Conservation (phyloP, 441 rosid genomes). For the Manihot esculenta region DNA sequence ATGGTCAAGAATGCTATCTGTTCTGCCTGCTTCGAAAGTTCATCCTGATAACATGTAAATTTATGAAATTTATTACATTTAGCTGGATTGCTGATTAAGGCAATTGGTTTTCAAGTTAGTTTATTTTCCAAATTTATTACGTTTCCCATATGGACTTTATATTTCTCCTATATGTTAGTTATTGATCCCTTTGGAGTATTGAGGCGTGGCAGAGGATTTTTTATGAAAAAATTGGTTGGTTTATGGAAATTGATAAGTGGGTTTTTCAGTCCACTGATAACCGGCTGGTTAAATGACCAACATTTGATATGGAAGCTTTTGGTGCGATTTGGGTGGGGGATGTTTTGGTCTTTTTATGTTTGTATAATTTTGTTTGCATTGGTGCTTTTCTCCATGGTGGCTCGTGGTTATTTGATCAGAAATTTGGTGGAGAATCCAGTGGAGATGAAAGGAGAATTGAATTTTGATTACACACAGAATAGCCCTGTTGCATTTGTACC, state of each 20-base stretch:
- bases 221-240: conserved; percentile 24
- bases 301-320: conserved; percentile 38
- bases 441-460: conserved; percentile 51
- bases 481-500: conserved; percentile 72
- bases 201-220: conserved; percentile 35
- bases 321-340: conserved; percentile 59
- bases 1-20: too few relatives aligned
- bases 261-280: conserved; percentile 31
- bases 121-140: conserved; percentile 45
- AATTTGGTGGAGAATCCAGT: conserved; percentile 62
- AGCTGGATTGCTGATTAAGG: conserved; percentile 56
- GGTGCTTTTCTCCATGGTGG: conserved; percentile 44
- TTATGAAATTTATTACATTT: too few relatives aligned
- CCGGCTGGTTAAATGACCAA: conserved; percentile 45
- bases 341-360: conserved; percentile 66
- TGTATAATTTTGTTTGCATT: conserved; percentile 57
- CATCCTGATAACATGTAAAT: too few relatives aligned
- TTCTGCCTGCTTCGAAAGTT: too few relatives aligned
- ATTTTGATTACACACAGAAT: conserved; percentile 70
- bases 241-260: conserved; percentile 33
- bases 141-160: conserved; percentile 47
- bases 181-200: conserved; percentile 55
- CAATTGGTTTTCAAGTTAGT: conserved; percentile 60
- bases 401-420: conserved; percentile 55
- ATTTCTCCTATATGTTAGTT: conserved; percentile 37